phyloP scores from a whole-genome alignment of 176 grass and related monocot genomes.

The Hsuehochloa calcarea region DNA sequence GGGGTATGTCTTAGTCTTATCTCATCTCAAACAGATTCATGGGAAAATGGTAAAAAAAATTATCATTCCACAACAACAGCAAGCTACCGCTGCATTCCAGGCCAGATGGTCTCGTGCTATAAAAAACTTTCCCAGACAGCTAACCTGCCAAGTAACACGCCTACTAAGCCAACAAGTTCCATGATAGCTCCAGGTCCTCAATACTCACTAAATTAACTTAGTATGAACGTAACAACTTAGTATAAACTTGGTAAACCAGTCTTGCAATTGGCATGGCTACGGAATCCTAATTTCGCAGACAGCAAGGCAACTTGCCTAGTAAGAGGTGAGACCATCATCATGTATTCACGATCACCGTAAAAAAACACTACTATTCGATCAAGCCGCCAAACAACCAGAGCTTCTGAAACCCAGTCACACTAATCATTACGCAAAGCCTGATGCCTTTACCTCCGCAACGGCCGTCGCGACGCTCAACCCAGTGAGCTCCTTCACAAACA shows the following conservation, averaged over 20 bases:
- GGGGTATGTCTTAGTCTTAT: no score
- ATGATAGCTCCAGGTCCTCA: neutral
- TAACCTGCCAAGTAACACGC: neutral
- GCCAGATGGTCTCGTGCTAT: neutral
- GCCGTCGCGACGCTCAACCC: slow-evolving; percentile 74
- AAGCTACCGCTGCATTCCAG: neutral
- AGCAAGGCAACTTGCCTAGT: neutral
- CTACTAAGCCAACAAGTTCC: neutral
- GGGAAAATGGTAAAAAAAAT: neutral
- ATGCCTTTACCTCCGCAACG: slow-evolving; percentile 58
- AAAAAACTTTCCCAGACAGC: neutral
- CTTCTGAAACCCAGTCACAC: neutral
- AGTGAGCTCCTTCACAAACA: slow-evolving; percentile 67
- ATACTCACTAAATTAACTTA: neutral
- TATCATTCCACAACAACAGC: neutral
- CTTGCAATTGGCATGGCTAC: neutral
- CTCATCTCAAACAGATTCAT: neutral
- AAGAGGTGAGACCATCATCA: neutral
- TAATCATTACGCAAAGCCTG: neutral
- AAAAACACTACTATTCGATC: neutral
- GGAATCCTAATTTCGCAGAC: neutral
- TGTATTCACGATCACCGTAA: neutral
- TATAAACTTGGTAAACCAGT: neutral
- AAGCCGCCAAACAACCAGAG: no score
- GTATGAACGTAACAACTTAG: neutral